Conservation (phyloP, 129 eudicot genomes). For the Heracleum sosnowskyi region DNA sequence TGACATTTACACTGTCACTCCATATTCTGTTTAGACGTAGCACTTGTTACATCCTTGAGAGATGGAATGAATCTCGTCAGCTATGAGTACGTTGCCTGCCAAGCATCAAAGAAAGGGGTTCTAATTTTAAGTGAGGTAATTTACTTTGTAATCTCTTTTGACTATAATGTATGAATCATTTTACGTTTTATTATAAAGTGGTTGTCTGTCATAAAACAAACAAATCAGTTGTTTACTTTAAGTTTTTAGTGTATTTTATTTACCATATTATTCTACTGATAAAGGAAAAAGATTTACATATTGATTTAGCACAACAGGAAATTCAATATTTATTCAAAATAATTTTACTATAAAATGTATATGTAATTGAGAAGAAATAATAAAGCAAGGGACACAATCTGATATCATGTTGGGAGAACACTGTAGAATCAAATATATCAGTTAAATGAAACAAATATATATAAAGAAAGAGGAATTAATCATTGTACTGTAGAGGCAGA, state of each 20-base stretch:
- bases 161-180: conserved; percentile 2
- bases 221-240: too few relatives aligned
- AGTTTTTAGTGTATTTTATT: too few relatives aligned
- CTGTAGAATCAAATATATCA: too few relatives aligned
- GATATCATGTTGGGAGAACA: too few relatives aligned
- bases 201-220: not conserved
- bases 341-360: not conserved
- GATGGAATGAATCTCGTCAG: conserved; percentile 97
- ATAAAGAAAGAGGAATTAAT: not conserved
- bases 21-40: conserved; percentile 45
- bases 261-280: too few relatives aligned
- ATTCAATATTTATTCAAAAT: not conserved
- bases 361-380: not conserved
- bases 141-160: not conserved
- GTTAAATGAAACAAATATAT: not conserved
- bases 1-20: not conserved
- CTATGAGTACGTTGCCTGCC: conserved; percentile 89
- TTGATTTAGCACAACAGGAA: not conserved
- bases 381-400: not conserved
- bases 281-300: too few relatives aligned
- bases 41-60: conserved; percentile 73
- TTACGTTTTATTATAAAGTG: not conserved
- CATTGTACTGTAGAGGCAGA: too few relatives aligned
- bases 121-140: conserved; percentile 82
- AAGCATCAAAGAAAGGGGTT: conserved; percentile 76